These are phyloP conservation scores for Geoglossum glabrum DNA, from an alignment of 495 filamentous ascomycete species.

Conservation along the genomic window DNA sequence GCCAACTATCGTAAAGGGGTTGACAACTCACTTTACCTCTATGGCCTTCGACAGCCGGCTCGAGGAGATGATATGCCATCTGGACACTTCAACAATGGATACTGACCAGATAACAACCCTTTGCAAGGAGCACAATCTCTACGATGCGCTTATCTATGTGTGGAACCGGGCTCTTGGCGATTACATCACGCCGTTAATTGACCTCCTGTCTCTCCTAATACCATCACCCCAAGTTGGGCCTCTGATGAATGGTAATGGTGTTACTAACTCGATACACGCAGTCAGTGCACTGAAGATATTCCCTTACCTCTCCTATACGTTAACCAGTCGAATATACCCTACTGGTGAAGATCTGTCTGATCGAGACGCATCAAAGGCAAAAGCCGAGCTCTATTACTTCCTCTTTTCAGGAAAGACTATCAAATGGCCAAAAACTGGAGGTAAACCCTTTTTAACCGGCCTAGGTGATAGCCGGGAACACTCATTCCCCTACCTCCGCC, in stretches of 20 bases:
- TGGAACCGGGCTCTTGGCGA: conserved; percentile 84
- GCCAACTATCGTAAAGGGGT: conserved; percentile 64
- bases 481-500: conserved; percentile 61
- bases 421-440: conserved; percentile 37
- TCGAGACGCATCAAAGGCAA: conserved; percentile 47
- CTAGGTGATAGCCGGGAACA: conserved; percentile 31
- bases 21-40: conserved; percentile 59
- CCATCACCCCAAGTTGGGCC: conserved; percentile 32
- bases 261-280: conserved; percentile 19
- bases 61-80: conserved; percentile 88
- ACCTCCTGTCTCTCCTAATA: conserved; percentile 55
- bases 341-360: conserved; percentile 57
- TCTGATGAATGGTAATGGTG: conserved; percentile 21
- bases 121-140: conserved; percentile 77
- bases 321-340: conserved; percentile 81
- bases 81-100: conserved; percentile 80
- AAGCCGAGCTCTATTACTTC: conserved; percentile 76
- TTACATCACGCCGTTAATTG: conserved; percentile 75
- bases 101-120: conserved; percentile 81
- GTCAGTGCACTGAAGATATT: conserved; percentile 79
- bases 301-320: conserved; percentile 79
- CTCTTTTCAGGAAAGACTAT: conserved; percentile 67
- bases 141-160: conserved; percentile 90
- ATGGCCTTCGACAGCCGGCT: conserved; percentile 50
- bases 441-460: conserved; percentile 32